phyloP scores from a whole-genome alignment of 805 yeast species.

The Sugiyamaella chiloensis region DNA sequence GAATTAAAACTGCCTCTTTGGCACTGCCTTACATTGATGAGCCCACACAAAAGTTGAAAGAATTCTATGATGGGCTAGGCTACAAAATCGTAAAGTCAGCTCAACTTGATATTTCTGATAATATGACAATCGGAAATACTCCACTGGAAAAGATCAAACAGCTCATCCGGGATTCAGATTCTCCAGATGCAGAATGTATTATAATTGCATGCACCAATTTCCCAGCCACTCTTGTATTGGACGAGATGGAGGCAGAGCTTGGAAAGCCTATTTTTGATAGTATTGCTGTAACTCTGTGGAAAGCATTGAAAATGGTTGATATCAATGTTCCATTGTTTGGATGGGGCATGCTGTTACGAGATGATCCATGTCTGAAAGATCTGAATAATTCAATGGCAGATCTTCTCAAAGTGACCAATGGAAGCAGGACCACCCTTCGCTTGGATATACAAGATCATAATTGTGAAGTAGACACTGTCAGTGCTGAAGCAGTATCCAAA shows the following conservation, averaged over 20 bases:
- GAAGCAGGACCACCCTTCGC: neutral
- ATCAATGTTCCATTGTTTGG: neutral
- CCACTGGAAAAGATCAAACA: neutral
- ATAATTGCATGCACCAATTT: constrained; percentile 1
- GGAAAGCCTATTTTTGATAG: constrained; percentile 2
- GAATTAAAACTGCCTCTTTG: neutral
- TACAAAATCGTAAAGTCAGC: neutral
- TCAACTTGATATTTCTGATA: neutral
- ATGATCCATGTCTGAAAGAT: neutral
- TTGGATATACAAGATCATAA: neutral
- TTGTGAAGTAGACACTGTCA: neutral
- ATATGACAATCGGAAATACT: constrained; percentile 1
- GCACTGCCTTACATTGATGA: constrained; percentile 1
- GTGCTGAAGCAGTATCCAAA: neutral
- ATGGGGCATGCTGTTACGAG: neutral
- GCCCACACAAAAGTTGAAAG: neutral
- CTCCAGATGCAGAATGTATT: neutral
- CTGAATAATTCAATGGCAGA: neutral
- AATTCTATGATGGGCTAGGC: neutral
- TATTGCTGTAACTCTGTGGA: constrained; percentile 2
- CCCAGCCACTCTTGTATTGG: constrained; percentile 1
- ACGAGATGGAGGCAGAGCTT: constrained; percentile 2
- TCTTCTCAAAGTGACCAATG: neutral
- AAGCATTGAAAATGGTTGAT: constrained; percentile 1
- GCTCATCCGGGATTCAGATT: neutral